Base-by-base conservation (phyloP, 345 rosid species). In the Bretschneidera sinensis region DNA sequence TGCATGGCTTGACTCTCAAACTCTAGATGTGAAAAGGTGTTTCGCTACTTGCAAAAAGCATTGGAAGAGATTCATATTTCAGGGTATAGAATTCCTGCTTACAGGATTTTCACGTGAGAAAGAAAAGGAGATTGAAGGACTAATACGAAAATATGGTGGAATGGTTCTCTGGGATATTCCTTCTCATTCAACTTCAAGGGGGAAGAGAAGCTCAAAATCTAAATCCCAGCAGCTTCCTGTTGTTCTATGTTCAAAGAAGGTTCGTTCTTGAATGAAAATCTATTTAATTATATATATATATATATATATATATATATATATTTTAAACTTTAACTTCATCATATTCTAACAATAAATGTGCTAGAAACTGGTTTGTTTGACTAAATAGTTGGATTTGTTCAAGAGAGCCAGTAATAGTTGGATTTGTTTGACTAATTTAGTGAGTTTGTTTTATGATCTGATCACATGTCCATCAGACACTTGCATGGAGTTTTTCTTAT, bases 81-180 rank as follows among this genome's bases (percentile, higher is more conserved):
- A 62, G 67, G 79, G 77, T 58, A 24, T 72, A 56, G 65, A 76
- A 55, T 83, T 83, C 75, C 58, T 86, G 68, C 73, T 86, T 21
- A 81, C 92, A 19, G 92, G 92, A 58, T 83, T 83, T 70, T 75
- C 92, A 5, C 62, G 64, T n/a, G 23, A 15, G 57, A 79, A 78
- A 71, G 84, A 79, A 66, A 81, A 74, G 73, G 84, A 81, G 49
- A 73, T 78, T 55, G 75, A 73, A 48, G 67, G 62, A 54, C 66
- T 79, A 31, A 71, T 86, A 54, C 76, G 63, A 60, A 72, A 76
- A 62, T 63, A 72, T 62, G 92, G 92, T 47, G 92, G 92, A 24
- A 35, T 59, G 18, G 79, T 81, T 61, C 85, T 83, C 31, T 33
- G 57, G 48, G 85, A 78, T 57, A 68, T 86, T 50, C 85, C 92